A percentile compares a stretch with the other conserved stretches of the same genome.
Evolutionary conservation across 1,284 basidiomycete genomes (phyloP).

Genomic region (Fomitopsis schrenkii): DNA sequence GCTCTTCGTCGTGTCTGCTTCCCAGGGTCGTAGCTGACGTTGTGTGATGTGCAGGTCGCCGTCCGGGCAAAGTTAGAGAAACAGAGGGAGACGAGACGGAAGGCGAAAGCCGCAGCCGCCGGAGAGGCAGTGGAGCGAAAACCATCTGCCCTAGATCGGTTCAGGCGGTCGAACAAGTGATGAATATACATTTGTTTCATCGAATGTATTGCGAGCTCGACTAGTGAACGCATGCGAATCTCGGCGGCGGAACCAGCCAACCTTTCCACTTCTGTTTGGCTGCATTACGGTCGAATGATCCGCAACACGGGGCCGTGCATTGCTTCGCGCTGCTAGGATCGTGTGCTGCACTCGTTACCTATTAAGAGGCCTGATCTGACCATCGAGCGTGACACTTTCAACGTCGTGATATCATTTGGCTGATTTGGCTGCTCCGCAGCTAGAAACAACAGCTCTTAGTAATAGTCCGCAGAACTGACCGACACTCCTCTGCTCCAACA

Average conservation of each 20-base stretch:
- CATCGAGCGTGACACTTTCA: no score
- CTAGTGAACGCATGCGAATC: no score
- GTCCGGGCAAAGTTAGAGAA: constrained; percentile 67
- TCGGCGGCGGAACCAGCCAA: background rate
- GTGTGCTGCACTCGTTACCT: no score
- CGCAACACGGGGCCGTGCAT: no score
- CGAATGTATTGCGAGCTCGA: no score
- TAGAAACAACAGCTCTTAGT: no score
- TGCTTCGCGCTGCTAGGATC: no score
- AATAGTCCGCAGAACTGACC: no score
- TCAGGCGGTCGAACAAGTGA: constrained; percentile 28
- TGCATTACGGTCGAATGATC: no score
- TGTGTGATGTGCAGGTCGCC: constrained; percentile 44
- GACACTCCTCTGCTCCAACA: background rate
- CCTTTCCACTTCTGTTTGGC: background rate
- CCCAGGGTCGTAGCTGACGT: constrained; percentile 7
- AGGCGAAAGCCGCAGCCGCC: constrained; percentile 38
- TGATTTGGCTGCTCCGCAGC: no score
- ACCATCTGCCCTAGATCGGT: constrained; percentile 66
- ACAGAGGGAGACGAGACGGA: constrained; percentile 50
- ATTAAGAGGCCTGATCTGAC: no score
- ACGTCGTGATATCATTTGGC: no score
- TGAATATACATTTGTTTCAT: background rate
- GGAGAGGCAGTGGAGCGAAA: constrained; percentile 38
- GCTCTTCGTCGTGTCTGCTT: background rate